Evolutionary conservation across 306 rosid species (phyloP).

Genomic region (peach (Prunus persica)): Prunus_persica_NCBIv2 NC_034010.1:18939501-18940000

Average conservation of each 20-base stretch:
- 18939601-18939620: neutral
- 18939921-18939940: conserved; percentile 92
- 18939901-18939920: conserved; percentile 74
- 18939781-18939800: neutral
- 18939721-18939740: neutral
- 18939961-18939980: neutral
- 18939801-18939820: conserved; percentile 47
- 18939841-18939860: conserved; percentile 50
- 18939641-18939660: neutral
- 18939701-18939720: neutral
- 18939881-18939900: conserved; percentile 89
- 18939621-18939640: neutral
- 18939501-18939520: neutral
- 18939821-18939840: conserved; percentile 50
- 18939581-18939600: neutral
- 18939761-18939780: neutral
- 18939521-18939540: neutral
- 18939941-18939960: conserved; percentile 33
- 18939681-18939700: neutral
- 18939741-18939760: neutral
- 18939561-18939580: neutral
- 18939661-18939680: neutral
- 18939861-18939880: conserved; percentile 67
- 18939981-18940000: neutral
- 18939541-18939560: neutral